These are phyloP conservation scores for Aspergillus nidulans DNA, from an alignment of 495 filamentous ascomycete genomes.

Conservation along the genomic window DNA sequence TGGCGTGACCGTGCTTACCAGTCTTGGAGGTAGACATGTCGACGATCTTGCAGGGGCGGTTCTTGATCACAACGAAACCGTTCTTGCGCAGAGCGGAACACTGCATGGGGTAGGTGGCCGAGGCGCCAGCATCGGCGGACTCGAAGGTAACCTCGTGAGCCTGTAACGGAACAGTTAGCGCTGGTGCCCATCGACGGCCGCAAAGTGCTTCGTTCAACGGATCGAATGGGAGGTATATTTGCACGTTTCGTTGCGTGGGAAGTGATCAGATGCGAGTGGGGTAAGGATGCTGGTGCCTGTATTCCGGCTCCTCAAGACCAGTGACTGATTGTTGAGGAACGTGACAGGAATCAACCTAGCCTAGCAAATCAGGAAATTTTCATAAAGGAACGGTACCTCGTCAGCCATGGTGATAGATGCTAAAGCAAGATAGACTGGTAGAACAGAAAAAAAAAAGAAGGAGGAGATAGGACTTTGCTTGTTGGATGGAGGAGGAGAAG, in stretches of 20 bases:
- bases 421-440: slow-evolving; percentile 19
- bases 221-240: background rate
- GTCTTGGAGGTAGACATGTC: slow-evolving; percentile 99
- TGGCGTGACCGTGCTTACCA: slow-evolving; percentile 99
- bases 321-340: slow-evolving; percentile 5
- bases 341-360: background rate
- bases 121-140: slow-evolving; percentile 88
- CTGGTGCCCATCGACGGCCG: slow-evolving; percentile 17
- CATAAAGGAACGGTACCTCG: slow-evolving; percentile 29
- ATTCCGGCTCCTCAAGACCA: slow-evolving; percentile 28
- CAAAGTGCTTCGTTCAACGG: background rate
- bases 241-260: slow-evolving; percentile 8
- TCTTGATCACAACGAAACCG: slow-evolving; percentile 96
- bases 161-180: slow-evolving; percentile 35
- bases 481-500: slow-evolving; percentile 13
- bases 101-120: slow-evolving; percentile 92
- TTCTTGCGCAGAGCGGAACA: slow-evolving; percentile 99
- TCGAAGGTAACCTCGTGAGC: slow-evolving; percentile 85
- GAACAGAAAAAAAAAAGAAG: slow-evolving; percentile 20
- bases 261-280: slow-evolving; percentile 19
- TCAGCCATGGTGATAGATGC: slow-evolving; percentile 40
- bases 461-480: slow-evolving; percentile 7
- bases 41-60: slow-evolving; percentile 98
- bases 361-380: background rate
- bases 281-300: slow-evolving; percentile 23